Conservation (phyloP, 2,329 filamentous ascomycete genomes). For the Colletotrichum sp. region DNA sequence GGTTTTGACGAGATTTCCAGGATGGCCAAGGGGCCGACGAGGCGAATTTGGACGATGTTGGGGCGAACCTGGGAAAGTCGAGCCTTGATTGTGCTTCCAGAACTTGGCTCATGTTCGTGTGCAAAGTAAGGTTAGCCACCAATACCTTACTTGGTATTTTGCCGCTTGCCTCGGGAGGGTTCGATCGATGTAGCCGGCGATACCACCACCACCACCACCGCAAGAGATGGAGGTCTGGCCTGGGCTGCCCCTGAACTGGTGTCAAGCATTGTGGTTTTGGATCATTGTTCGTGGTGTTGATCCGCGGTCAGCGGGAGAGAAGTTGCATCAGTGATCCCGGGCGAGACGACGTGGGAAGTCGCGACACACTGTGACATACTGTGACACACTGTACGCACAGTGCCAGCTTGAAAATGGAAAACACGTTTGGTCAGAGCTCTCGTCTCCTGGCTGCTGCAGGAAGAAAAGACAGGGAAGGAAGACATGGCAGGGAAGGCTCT, state of each 20-base stretch:
- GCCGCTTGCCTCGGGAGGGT: background rate
- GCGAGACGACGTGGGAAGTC: background rate
- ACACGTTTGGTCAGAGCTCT: constrained; percentile 5
- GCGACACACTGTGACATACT: background rate
- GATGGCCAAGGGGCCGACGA: background rate
- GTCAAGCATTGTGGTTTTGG: background rate
- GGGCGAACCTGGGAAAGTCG: background rate
- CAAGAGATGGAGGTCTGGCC: background rate
- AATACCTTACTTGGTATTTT: background rate
- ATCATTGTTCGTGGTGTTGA: background rate
- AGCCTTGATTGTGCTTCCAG: background rate
- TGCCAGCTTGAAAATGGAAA: background rate
- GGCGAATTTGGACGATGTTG: background rate
- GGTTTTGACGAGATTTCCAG: background rate
- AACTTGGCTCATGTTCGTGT: background rate
- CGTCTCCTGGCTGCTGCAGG: background rate
- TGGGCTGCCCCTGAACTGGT: background rate
- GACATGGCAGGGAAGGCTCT: background rate
- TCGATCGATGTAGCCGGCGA: background rate
- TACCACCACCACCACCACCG: background rate
- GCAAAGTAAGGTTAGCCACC: background rate
- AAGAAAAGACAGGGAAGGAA: background rate
- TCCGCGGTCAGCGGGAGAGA: background rate
- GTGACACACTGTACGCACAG: background rate
- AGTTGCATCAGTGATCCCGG: background rate